phyloP scores from a whole-genome alignment of 306 rosid genomes.

The Sicyos edulis region DNA sequence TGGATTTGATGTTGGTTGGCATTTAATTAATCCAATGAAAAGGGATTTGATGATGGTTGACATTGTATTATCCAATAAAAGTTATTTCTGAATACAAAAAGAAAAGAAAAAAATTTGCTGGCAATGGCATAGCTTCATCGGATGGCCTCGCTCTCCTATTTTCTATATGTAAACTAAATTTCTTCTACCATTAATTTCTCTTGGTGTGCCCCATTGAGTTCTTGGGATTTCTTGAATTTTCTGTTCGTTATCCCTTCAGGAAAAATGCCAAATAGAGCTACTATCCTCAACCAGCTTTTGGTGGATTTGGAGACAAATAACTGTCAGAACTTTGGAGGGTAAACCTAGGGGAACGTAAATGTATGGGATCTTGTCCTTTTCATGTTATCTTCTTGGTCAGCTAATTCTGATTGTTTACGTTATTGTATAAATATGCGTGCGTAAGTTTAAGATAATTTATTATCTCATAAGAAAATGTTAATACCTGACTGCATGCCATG shows the following conservation, averaged over 20 bases:
- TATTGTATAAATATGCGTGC: background rate
- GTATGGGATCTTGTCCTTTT: background rate
- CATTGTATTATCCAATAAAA: background rate
- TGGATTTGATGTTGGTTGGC: background rate
- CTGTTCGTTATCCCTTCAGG: background rate
- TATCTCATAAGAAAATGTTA: background rate
- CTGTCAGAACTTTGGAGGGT: background rate
- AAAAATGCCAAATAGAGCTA: constrained; percentile 10
- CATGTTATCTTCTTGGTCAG: background rate
- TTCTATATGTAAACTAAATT: background rate
- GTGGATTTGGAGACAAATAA: background rate
- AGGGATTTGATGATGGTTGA: background rate
- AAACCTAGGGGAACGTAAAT: background rate
- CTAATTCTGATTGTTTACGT: background rate
- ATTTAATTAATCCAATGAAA: background rate
- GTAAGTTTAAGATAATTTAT: background rate
- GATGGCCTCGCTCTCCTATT: background rate
- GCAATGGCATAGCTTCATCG: background rate
- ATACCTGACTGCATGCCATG: constrained; percentile 98
- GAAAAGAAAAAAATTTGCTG: too few species aligned
- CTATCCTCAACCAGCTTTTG: background rate
- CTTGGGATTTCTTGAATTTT: background rate
- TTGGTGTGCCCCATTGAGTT: background rate
- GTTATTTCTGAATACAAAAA: background rate
- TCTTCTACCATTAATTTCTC: constrained; percentile 2